Evolutionary conservation across 805 yeast genomes (phyloP), one percentile per base, ranked within the genome.

Genomic region (Yamadazyma phyllophila): DNA sequence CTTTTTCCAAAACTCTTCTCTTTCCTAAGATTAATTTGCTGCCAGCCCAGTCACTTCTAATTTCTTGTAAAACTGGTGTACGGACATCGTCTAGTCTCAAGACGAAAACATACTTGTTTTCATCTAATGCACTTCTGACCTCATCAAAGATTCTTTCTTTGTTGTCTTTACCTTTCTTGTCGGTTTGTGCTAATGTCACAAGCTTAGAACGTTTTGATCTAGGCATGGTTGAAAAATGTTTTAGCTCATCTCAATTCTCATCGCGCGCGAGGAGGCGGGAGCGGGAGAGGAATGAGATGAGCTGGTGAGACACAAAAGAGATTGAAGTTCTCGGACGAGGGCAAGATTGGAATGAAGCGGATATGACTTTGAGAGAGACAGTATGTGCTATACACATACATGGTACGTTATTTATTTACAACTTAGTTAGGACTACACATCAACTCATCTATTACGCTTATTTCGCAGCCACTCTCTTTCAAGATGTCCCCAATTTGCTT

Each of bases 161-260:
- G 70, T 89, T 90, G 58, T 88, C 97, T 55, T 84, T 83, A 41
- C 97, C 97, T 64, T 94, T 94, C 69, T 90, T 94, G 56, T 90
- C 97, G 52, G 98, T 92, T 63, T 92, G 92, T 32, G 99, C 94
- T 57, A 94, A 76, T 11, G 98, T 88, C 50, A 94, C 96, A 57
- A 91, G 83, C 82, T 88, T 94, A 56, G 97, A 85, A 80, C 98
- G 92, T 66, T 83, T 91, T 31, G 97, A 90, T 79, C 96, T 88
- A 51, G 99, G 97, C 99, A 92, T 92, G 47, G 55, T 44, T 15
- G 14, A 32, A 13, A n/a, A 15, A 39, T 39, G 29, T 36, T 30
- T 32, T 36, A 35, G 34, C 45, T 42, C 45, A 42, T 41, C 44
- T 41, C 44, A 32, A 31, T 11, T 37, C 17, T 26, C 40, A 37